phyloP scores from a whole-genome alignment of 2,329 filamentous ascomycete genomes.

The Hymenoscyphus scutula region DNA sequence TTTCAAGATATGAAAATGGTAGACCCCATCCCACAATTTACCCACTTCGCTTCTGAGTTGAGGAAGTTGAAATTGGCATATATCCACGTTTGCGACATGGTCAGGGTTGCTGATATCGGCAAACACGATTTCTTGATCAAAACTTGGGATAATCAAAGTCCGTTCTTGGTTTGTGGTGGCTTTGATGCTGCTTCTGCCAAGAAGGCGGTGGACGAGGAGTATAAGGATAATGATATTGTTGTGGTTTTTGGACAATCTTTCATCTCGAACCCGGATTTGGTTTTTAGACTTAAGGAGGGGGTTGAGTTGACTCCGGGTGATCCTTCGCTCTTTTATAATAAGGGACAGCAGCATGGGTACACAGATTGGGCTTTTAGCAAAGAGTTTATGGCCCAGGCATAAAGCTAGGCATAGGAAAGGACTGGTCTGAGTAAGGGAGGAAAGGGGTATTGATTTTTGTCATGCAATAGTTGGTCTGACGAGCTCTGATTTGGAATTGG shows the following conservation, averaged over 20 bases:
- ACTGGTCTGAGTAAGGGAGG: too few relatives aligned
- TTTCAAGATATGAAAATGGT: conserved; percentile 65
- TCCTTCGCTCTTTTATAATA: conserved; percentile 39
- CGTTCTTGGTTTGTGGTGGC: conserved; percentile 51
- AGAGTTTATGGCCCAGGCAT: conserved; percentile 25
- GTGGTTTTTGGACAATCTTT: conserved; percentile 47
- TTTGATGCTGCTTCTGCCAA: conserved; percentile 42
- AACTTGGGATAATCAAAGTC: conserved; percentile 43
- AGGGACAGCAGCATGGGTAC: conserved; percentile 37
- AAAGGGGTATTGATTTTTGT: too few relatives aligned
- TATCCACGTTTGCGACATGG: conserved; percentile 49
- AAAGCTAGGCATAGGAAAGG: too few relatives aligned
- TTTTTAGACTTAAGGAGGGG: conserved; percentile 41
- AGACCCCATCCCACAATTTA: conserved; percentile 63
- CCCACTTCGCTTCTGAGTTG: conserved; percentile 51
- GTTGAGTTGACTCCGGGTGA: conserved; percentile 41
- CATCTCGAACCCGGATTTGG: conserved; percentile 46
- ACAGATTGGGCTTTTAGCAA: conserved; percentile 37
- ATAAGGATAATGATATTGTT: conserved; percentile 36
- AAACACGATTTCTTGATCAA: conserved; percentile 45
- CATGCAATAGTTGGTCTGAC: too few relatives aligned
- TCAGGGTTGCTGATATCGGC: conserved; percentile 40
- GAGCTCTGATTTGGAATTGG: too few relatives aligned
- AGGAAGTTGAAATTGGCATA: conserved; percentile 56
- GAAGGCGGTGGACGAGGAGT: conserved; percentile 39